Evolutionary conservation across 306 rosid species (phyloP), one percentile per base, ranked within the genome.

Genomic region (Sindora glabra): DNA sequence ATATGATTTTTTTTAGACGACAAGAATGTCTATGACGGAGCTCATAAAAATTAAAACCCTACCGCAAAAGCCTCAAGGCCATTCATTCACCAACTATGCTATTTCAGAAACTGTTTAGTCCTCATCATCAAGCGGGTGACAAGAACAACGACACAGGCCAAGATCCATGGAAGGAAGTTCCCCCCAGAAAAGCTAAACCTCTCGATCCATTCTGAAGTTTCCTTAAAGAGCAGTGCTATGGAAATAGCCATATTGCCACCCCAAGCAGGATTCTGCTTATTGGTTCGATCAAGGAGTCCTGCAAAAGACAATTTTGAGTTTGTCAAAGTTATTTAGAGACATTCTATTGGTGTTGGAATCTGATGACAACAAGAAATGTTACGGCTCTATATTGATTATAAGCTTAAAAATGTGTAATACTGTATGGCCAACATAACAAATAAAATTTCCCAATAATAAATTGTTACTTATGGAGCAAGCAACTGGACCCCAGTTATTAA

Each of bases 111-210:
- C 74, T 73, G 79, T 68, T 64, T 78, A 3, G 96, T 92, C 74
- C 94, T 78, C 80, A 88, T 89, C 80, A 96, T 78, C 79, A 62
- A 81, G 38, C 98, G 96, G 11, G 85, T 81, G 64, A 92, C 88
- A 58, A 88, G 95, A 56, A 92, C 65, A 46, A 92, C 90, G 64
- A 80, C 86, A 42, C 89, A 79, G 73, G 95, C 96, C 59, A 92
- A 77, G 71, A 88, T 73, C 98, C 90, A 92, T 24, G 95, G 96
- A 62, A 96, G 83, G 72, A 80, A 74, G 71, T 72, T 82, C n/a
- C 81, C 86, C 16, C 86, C 79, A 6, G 67, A 64, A 61, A 80
- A 15, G 39, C 86, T 81, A 1, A 83, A 52, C 50, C 83, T 86
- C 75, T 76, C 69, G 73, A 86, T n/a, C 86, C 89, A 88, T 0